Evolutionary conservation across 139 green algal species (phyloP).

Genomic region (Chlamydomonas asymmetrica): DNA sequence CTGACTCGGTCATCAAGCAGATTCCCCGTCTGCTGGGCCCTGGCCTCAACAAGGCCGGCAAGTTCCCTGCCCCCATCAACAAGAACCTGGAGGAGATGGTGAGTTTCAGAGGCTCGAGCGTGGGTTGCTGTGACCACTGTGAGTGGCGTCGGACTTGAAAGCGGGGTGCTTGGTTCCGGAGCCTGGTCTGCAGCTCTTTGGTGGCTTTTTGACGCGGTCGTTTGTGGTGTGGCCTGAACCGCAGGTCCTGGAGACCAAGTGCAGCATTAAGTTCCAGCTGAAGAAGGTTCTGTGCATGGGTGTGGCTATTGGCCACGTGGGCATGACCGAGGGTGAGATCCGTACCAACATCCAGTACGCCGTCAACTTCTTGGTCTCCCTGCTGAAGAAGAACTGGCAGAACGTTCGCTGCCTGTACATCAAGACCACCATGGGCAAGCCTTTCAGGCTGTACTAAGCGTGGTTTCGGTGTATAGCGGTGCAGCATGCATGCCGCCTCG

Average conservation of each 20-base stretch:
- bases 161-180: not conserved
- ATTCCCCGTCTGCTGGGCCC: constrained; percentile 97
- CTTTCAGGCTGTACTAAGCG: constrained; percentile 92
- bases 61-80: constrained; percentile 92
- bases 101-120: constrained; percentile 3
- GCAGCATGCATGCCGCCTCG: not conserved
- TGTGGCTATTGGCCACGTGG: constrained; percentile 94
- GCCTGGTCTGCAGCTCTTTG: no score
- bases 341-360: constrained; percentile 79
- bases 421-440: constrained; percentile 97
- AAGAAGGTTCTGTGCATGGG: constrained; percentile 99
- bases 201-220: no score
- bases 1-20: constrained; percentile 98
- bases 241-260: constrained; percentile 90
- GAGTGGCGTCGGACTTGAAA: not conserved
- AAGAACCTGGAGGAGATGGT: constrained; percentile 89
- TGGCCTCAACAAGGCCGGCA: constrained; percentile 99
- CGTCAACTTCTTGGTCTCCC: constrained; percentile 98
- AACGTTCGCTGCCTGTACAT: constrained; percentile 97
- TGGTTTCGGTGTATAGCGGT: not conserved
- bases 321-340: constrained; percentile 87
- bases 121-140: not conserved
- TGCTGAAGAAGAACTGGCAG: constrained; percentile 99
- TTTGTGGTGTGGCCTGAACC: no score
- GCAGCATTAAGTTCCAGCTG: constrained; percentile 98